These are phyloP conservation scores for Pythium sp. DNA, from an alignment of 352 stramenopile species.

Conservation along the genomic window DNA sequence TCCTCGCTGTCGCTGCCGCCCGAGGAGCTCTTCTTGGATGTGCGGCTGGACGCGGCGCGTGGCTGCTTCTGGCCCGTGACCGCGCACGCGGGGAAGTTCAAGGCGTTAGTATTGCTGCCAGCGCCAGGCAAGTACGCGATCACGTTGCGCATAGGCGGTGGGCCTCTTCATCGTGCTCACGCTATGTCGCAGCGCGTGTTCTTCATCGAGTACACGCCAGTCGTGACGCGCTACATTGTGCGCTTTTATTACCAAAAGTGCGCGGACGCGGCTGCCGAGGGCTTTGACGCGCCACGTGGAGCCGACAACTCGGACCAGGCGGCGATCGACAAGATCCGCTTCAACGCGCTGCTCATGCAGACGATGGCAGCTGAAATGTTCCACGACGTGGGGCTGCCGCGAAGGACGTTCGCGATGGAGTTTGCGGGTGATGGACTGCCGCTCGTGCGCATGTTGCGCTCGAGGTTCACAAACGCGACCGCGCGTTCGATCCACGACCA, in stretches of 20 bases:
- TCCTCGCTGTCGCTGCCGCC: constrained; percentile 2
- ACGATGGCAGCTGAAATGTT: constrained; percentile 54
- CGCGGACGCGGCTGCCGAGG: constrained; percentile 32
- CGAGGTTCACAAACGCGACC: constrained; percentile 51
- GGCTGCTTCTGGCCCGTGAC: constrained; percentile 50
- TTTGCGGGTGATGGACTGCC: constrained; percentile 46
- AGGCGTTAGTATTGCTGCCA: constrained; percentile 59
- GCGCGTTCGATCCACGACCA: constrained; percentile 54
- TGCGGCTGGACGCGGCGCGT: constrained; percentile 26
- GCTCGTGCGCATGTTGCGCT: constrained; percentile 43
- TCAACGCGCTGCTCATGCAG: constrained; percentile 60
- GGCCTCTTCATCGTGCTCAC: neutral
- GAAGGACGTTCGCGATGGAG: constrained; percentile 54
- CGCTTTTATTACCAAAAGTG: constrained; percentile 74
- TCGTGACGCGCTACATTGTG: constrained; percentile 33
- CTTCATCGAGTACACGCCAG: constrained; percentile 33
- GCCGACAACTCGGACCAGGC: constrained; percentile 54
- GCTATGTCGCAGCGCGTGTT: constrained; percentile 22
- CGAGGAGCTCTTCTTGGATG: constrained; percentile 38
- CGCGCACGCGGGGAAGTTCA: constrained; percentile 39
- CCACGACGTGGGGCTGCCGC: constrained; percentile 31
- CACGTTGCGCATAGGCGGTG: constrained; percentile 19
- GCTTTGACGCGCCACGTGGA: constrained; percentile 53
- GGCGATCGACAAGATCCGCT: constrained; percentile 47
- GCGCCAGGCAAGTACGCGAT: constrained; percentile 37